Evolutionary conservation across 352 stramenopile genomes (phyloP), one percentile per base, ranked within the genome.

Genomic region (Nothophytophthora sp.): DNA sequence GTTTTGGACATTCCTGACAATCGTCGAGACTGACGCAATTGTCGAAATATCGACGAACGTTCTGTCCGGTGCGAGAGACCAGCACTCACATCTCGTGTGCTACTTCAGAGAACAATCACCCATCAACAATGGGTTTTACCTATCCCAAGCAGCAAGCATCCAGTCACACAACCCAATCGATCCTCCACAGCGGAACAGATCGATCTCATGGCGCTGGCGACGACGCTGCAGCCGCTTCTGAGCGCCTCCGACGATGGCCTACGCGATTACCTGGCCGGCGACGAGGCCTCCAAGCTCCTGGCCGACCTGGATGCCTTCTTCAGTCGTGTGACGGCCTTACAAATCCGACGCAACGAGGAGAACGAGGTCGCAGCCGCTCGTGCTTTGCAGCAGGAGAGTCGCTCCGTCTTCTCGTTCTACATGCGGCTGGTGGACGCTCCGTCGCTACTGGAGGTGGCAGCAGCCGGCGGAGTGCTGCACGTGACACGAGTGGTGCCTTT

Each of bases 401-500:
- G 38, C 16, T 45, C 50, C 20, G 65, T 76, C 16, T 84, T 83
- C 28, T 61, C 45, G 55, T 57, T 87, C 2, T 81, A 77, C 30
- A 46, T 60, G 37, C 70, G 63, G 10, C 44, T 76, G 19, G 27
- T 38, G 16, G 39, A 55, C 12, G 37, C 16, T 3, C 35, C 50
- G 1, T 20, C 53, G 23, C 61, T 81, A 18, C 16, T 69, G 8
- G 25, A 48, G 11, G 48, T 69, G 18, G 53, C 71, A 30, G 13
- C 27, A 4, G 25, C 47, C 22, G 40, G 38, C 13, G 62, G 44
- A 0, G 10, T 72, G 34, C 49, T 90, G n/a, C 78, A 88, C 29
- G 51, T 83, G 22, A 70, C 77, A 40, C 53, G 76, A 15, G n/a
- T 92, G 16, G 58, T 55, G 2, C 73, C 78, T 7, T 87, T 89